These are phyloP conservation scores for Climacium dendroides DNA, from an alignment of 225 moss, liverwort and hornwort species.

Conservation along the genomic window DNA sequence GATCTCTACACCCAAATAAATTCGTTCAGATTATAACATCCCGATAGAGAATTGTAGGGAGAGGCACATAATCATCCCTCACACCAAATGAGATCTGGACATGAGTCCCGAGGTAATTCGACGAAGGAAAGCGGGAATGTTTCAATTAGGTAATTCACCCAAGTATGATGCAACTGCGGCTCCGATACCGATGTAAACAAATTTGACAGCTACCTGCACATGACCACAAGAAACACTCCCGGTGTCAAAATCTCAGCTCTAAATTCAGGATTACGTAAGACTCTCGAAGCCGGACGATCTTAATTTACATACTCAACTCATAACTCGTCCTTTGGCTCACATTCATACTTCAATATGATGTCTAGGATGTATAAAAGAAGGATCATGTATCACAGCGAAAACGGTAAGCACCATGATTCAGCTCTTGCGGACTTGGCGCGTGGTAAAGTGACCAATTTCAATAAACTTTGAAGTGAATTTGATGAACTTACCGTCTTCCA, in stretches of 20 bases:
- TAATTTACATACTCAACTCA: background rate
- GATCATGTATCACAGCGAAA: background rate
- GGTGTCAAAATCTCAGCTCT: background rate
- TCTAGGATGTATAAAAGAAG: background rate
- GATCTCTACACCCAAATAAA: slow-evolving; percentile 44
- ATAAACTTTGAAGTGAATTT: background rate
- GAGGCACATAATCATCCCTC: background rate
- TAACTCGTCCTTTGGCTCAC: background rate
- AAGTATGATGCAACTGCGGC: slow-evolving; percentile 40
- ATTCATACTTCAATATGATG: background rate
- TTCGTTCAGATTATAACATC: background rate
- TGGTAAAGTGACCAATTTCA: background rate
- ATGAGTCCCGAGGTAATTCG: background rate
- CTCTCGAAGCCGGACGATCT: background rate
- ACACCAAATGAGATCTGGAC: background rate
- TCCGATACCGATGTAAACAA: slow-evolving; percentile 34
- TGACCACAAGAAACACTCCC: background rate
- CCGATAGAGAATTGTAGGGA: background rate
- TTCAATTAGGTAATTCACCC: background rate
- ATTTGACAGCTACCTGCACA: slow-evolving; percentile 38
- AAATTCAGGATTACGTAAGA: background rate
- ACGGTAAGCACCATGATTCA: background rate
- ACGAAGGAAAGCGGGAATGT: background rate
- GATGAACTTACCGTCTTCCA: background rate
- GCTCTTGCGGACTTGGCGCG: background rate